Percentiles rank a stretch among this genome's conserved stretches.
Evolutionary conservation across 495 filamentous ascomycete species (phyloP).

Genomic region (Cenococcum geophilum): DNA sequence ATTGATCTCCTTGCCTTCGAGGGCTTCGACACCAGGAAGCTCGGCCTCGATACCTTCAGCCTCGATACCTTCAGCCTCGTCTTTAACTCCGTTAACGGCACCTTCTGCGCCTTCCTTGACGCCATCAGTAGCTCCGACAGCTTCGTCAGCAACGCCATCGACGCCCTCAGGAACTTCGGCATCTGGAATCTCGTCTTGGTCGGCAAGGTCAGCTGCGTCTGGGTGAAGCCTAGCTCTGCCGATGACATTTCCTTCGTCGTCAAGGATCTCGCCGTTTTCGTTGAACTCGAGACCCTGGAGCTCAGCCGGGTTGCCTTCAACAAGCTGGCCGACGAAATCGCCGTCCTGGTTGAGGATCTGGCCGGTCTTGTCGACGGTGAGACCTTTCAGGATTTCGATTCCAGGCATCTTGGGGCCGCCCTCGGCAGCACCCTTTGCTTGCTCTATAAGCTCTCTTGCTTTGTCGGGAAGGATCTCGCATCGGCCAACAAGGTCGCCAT

Average conservation of each 20-base stretch:
- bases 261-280: slow-evolving; percentile 42
- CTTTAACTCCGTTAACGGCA: slow-evolving; percentile 30
- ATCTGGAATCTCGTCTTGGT: slow-evolving; percentile 35
- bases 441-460: slow-evolving; percentile 34
- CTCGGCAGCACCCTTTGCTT: slow-evolving; percentile 33
- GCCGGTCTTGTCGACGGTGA: slow-evolving; percentile 36
- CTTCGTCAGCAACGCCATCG: too few relatives aligned
- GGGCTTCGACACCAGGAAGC: slow-evolving; percentile 50
- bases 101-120: slow-evolving; percentile 31
- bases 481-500: slow-evolving; percentile 56
- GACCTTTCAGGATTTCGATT: slow-evolving; percentile 38
- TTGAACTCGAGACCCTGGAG: slow-evolving; percentile 40
- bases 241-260: slow-evolving; percentile 42
- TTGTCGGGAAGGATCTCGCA: slow-evolving; percentile 48
- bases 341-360: slow-evolving; percentile 42
- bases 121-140: slow-evolving; percentile 32
- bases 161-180: slow-evolving; percentile 32
- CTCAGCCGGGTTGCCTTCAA: slow-evolving; percentile 38
- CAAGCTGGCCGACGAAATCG: slow-evolving; percentile 38
- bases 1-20: slow-evolving; percentile 57
- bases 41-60: slow-evolving; percentile 41
- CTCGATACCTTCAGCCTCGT: slow-evolving; percentile 32
- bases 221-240: slow-evolving; percentile 39
- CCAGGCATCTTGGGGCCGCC: slow-evolving; percentile 34
- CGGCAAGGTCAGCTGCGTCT: slow-evolving; percentile 40